Conservation (phyloP, 1,284 basidiomycete genomes). For the Xerocomus minutiporus region DNA sequence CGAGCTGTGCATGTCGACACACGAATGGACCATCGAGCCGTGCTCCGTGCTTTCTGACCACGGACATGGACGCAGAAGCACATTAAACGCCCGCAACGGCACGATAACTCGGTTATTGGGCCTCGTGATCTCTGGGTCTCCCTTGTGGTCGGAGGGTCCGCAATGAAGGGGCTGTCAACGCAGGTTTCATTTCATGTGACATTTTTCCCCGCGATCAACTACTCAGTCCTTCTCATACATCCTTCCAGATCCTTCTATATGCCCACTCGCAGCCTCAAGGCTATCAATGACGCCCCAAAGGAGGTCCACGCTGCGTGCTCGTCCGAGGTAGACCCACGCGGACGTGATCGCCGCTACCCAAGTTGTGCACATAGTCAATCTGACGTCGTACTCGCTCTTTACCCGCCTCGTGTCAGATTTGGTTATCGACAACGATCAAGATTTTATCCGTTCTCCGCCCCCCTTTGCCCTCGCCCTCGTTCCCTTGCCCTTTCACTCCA, state of each 20-base stretch:
- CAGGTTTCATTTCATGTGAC: background rate
- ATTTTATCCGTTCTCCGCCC: background rate
- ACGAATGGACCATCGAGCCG: background rate
- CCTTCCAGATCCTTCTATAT: no score
- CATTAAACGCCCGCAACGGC: background rate
- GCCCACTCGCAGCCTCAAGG: no score
- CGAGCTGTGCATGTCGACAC: background rate
- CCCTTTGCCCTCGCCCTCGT: background rate
- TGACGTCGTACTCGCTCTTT: background rate
- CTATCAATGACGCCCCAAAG: no score
- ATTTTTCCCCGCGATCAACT: background rate
- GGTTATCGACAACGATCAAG: background rate
- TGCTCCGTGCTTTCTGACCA: background rate
- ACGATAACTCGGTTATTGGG: background rate
- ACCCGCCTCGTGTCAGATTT: background rate
- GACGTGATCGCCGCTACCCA: background rate
- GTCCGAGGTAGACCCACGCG: background rate
- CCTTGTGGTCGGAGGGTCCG: background rate
- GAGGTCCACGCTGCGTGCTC: no score
- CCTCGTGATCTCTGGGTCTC: background rate
- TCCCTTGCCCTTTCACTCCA: background rate
- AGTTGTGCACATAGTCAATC: no score
- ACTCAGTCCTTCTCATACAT: background rate
- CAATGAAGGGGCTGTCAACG: background rate
- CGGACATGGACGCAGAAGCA: background rate